A percentile compares a stretch with the other conserved stretches of the same genome.
These are phyloP conservation scores for Penicillium roqueforti DNA, from an alignment of 495 filamentous ascomycete species.

Conservation along the genomic window DNA sequence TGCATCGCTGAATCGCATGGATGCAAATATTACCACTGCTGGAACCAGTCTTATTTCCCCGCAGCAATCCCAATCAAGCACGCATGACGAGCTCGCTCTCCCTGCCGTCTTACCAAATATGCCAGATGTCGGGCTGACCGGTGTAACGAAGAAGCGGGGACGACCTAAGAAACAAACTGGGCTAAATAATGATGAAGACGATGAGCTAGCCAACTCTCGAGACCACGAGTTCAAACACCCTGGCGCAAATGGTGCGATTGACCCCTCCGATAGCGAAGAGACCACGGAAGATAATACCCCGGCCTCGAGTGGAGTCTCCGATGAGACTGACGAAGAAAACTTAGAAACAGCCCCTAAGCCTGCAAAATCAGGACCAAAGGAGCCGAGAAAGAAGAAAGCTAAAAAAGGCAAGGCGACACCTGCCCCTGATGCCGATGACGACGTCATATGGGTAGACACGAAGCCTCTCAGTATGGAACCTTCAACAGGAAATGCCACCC, in stretches of 20 bases:
- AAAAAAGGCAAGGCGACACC: constrained; percentile 41
- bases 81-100: constrained; percentile 31
- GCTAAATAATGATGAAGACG: constrained; percentile 27
- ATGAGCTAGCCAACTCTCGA: constrained; percentile 27
- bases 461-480: constrained; percentile 13
- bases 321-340: constrained; percentile 5
- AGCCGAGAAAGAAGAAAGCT: constrained; percentile 36
- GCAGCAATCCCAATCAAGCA: constrained; percentile 19
- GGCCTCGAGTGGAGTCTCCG: constrained; percentile 2
- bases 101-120: constrained; percentile 14
- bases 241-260: constrained; percentile 6
- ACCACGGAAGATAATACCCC: neutral
- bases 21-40: constrained; percentile 26
- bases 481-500: neutral
- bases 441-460: constrained; percentile 40
- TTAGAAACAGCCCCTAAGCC: constrained; percentile 3
- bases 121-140: constrained; percentile 20
- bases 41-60: constrained; percentile 10
- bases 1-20: constrained; percentile 18
- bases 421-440: constrained; percentile 28
- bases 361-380: constrained; percentile 16
- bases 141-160: constrained; percentile 30
- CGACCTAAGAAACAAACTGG: constrained; percentile 32
- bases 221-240: constrained; percentile 5
- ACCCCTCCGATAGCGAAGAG: constrained; percentile 7